Percentiles rank a stretch among this genome's conserved stretches.
phyloP scores from a whole-genome alignment of 306 rosid species.

The Acacia acuminata region DNA sequence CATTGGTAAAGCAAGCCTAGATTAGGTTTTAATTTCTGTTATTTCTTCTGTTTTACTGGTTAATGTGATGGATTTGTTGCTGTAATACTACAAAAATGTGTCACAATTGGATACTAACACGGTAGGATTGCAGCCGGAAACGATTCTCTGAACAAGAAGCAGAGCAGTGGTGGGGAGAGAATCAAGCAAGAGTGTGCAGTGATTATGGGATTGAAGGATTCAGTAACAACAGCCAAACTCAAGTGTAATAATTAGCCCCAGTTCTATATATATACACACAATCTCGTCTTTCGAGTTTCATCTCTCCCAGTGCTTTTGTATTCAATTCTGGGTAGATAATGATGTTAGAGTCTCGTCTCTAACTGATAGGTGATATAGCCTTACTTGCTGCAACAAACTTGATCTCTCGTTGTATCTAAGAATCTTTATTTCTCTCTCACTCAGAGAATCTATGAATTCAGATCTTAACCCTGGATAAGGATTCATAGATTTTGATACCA shows the following conservation, averaged over 20 bases:
- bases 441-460: neutral
- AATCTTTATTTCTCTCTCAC: conserved; percentile 15
- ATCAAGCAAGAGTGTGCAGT: conserved; percentile 58
- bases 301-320: neutral
- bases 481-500: neutral
- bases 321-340: conserved; percentile 27
- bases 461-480: neutral
- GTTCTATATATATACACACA: conserved; percentile 16
- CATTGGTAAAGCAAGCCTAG: neutral
- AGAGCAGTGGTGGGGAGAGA: conserved; percentile 86
- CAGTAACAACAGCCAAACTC: conserved; percentile 39
- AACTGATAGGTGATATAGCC: conserved; percentile 29
- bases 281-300: conserved; percentile 31
- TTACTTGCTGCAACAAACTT: conserved; percentile 32
- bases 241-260: conserved; percentile 38
- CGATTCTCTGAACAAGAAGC: conserved; percentile 71
- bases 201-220: conserved; percentile 73
- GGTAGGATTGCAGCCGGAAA: conserved; percentile 57
- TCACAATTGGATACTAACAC: neutral
- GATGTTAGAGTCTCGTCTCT: conserved; percentile 38
- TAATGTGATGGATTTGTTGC: neutral
- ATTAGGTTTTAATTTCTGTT: neutral
- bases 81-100: neutral
- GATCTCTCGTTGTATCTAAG: conserved; percentile 27
- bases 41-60: neutral